phyloP scores from a whole-genome alignment of 768 basidiomycete genomes.

The Ramaria sp. region DNA sequence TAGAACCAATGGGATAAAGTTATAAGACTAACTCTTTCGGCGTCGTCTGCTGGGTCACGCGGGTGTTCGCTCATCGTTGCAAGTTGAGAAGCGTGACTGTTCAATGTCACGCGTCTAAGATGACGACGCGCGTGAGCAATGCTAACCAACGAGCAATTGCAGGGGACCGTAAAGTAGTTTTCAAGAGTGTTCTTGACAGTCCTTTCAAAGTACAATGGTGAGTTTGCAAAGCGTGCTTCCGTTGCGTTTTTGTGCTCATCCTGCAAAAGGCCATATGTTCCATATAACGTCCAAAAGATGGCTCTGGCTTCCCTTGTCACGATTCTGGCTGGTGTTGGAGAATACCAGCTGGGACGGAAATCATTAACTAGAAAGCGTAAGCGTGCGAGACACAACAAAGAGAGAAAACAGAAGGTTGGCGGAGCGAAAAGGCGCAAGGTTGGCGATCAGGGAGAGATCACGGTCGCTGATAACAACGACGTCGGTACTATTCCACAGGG shows the following conservation, averaged over 20 bases:
- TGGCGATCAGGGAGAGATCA: not conserved
- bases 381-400: constrained; percentile 19
- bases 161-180: constrained; percentile 49
- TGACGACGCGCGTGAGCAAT: not conserved
- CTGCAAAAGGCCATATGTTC: constrained; percentile 45
- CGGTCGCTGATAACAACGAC: not conserved
- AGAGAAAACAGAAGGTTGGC: constrained; percentile 30
- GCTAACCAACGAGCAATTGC: not conserved
- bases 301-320: constrained; percentile 41
- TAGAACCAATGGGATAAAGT: not conserved
- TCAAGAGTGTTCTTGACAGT: constrained; percentile 60
- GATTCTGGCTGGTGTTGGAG: constrained; percentile 34
- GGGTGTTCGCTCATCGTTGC: constrained; percentile 3
- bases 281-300: constrained; percentile 50
- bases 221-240: constrained; percentile 5
- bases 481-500: not conserved
- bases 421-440: constrained; percentile 10
- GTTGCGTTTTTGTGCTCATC: not conserved
- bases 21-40: constrained; percentile 51
- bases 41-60: constrained; percentile 38
- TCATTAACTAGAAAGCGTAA: not conserved
- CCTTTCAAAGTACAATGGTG: constrained; percentile 67
- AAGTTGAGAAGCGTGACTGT: not conserved
- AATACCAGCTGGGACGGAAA: constrained; percentile 23
- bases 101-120: not conserved